These are phyloP conservation scores for Cladorrhinum sp. DNA, from an alignment of 2,329 filamentous ascomycete species.

Conservation along the genomic window DNA sequence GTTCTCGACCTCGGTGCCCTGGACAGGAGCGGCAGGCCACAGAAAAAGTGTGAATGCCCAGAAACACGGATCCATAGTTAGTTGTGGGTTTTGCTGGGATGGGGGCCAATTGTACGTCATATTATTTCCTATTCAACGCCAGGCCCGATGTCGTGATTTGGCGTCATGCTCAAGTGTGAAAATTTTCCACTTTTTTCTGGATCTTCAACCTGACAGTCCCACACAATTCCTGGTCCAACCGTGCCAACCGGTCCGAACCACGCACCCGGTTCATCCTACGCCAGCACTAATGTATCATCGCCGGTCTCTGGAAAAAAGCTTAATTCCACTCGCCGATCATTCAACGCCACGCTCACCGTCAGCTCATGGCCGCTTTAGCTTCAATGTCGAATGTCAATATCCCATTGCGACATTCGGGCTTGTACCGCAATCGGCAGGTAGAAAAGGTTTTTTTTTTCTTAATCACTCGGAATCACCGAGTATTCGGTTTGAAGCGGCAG, in stretches of 20 bases:
- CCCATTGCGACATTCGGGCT: neutral
- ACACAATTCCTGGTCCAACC: neutral
- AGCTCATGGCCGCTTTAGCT: neutral
- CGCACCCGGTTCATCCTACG: neutral
- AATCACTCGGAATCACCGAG: neutral
- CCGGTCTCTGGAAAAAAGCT: neutral
- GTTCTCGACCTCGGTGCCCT: neutral
- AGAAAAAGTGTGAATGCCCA: conserved; percentile 3
- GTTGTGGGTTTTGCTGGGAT: conserved; percentile 1
- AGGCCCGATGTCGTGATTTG: conserved; percentile 16
- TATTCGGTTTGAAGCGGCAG: neutral
- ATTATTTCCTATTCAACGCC: neutral
- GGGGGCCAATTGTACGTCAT: conserved; percentile 3
- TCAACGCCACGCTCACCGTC: neutral
- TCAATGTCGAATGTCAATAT: neutral
- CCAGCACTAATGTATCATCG: neutral
- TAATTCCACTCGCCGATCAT: neutral
- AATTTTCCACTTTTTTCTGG: conserved; percentile 6
- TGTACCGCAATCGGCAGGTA: neutral
- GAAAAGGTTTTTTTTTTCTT: neutral
- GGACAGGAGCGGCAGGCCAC: neutral
- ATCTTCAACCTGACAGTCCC: neutral
- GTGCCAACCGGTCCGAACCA: neutral
- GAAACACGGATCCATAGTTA: neutral
- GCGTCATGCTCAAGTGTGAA: conserved; percentile 11